phyloP scores from a whole-genome alignment of 768 basidiomycete genomes.

The Rhizopogon vinicolor region DNA sequence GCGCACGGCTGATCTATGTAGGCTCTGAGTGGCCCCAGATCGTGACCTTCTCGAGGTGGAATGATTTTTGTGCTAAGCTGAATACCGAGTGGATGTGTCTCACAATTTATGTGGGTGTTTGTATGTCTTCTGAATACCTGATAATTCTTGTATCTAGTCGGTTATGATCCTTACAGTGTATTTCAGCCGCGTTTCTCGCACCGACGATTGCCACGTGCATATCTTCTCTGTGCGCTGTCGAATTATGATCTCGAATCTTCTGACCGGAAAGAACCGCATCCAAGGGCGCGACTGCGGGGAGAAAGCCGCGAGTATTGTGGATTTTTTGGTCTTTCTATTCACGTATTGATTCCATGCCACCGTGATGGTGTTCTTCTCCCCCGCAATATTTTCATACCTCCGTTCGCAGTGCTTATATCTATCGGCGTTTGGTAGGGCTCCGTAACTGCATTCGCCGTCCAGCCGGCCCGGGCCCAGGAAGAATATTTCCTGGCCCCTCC shows the following conservation, averaged over 20 bases:
- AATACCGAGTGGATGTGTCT: not conserved
- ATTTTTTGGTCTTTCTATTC: not conserved
- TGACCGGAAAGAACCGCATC: not conserved
- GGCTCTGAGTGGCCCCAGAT: not conserved
- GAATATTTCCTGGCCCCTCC: not conserved
- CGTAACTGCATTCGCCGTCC: not conserved
- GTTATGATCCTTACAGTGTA: too few relatives aligned
- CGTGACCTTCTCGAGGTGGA: not conserved
- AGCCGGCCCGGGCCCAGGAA: not conserved
- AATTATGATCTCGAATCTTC: not conserved
- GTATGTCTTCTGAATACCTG: not conserved
- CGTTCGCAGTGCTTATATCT: not conserved
- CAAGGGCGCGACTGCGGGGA: too few relatives aligned
- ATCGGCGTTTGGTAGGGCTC: not conserved
- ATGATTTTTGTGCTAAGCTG: not conserved
- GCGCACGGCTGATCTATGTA: not conserved
- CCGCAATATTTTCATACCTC: not conserved
- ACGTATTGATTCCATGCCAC: too few relatives aligned
- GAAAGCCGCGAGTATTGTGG: not conserved
- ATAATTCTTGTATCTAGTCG: not conserved
- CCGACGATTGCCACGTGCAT: not conserved
- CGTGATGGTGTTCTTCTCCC: not conserved
- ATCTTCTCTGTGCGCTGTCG: not conserved
- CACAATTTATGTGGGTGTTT: not conserved
- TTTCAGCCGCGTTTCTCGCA: not conserved